phyloP scores from a whole-genome alignment of 768 basidiomycete genomes.

The Pseudohyphozyma bogoriensis region DNA sequence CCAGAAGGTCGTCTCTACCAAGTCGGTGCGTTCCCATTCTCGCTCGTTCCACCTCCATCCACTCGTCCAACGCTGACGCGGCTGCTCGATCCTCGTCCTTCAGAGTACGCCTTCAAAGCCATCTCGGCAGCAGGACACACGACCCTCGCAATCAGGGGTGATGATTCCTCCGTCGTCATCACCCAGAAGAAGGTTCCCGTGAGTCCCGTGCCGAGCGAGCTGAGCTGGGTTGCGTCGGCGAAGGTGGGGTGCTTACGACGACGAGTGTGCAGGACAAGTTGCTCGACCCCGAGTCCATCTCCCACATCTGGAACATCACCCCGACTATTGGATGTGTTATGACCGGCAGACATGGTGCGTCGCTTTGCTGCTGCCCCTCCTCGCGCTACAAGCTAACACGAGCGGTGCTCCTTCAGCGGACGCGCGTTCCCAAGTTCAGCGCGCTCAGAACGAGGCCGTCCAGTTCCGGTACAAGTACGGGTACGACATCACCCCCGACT shows the following conservation, averaged over 20 bases:
- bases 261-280: constrained; percentile 87
- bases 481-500: constrained; percentile 95
- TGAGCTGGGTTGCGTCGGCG: background rate
- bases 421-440: constrained; percentile 73
- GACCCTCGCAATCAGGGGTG: constrained; percentile 80
- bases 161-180: constrained; percentile 88
- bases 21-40: constrained; percentile 62
- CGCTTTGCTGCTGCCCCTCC: background rate
- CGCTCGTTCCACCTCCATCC: too few species aligned
- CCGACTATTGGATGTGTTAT: constrained; percentile 95
- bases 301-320: constrained; percentile 91
- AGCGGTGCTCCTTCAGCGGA: constrained; percentile 53
- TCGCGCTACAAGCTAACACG: background rate
- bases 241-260: too few species aligned
- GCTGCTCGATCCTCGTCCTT: background rate
- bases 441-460: constrained; percentile 80
- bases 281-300: constrained; percentile 83
- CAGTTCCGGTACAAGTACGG: constrained; percentile 93
- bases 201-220: constrained; percentile 37
- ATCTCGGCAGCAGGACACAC: constrained; percentile 96
- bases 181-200: constrained; percentile 98
- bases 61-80: background rate
- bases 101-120: constrained; percentile 99
- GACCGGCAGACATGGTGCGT: constrained; percentile 87
- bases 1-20: constrained; percentile 84